phyloP scores from a whole-genome alignment of 176 grass and related monocot species.

The Phoenix roebelenii region DNA sequence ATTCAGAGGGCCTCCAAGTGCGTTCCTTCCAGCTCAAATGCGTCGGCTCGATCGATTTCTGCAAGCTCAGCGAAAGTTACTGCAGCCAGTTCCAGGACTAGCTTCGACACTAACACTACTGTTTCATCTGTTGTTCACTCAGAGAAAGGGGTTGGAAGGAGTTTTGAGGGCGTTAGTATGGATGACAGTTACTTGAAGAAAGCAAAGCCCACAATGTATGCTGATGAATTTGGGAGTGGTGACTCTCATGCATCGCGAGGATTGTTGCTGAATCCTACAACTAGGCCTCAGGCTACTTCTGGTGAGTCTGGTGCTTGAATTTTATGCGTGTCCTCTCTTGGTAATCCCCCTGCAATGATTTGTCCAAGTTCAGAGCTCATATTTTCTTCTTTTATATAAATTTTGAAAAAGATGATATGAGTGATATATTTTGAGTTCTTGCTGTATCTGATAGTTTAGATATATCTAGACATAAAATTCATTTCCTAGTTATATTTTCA shows the following conservation, averaged over 20 bases:
- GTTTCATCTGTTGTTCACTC: constrained; percentile 26
- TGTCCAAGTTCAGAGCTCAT: too few relatives aligned
- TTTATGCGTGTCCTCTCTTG: too few relatives aligned
- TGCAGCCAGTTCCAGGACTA: constrained; percentile 12
- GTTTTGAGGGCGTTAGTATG: constrained; percentile 40
- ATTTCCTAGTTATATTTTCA: too few relatives aligned
- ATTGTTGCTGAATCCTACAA: constrained; percentile 5
- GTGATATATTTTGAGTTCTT: too few relatives aligned
- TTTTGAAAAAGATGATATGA: too few relatives aligned
- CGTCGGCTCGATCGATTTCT: constrained; percentile 29
- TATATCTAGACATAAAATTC: too few relatives aligned
- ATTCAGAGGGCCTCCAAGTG: constrained; percentile 72
- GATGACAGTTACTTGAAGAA: constrained; percentile 93
- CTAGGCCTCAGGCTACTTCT: constrained; percentile 3
- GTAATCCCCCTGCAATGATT: too few relatives aligned
- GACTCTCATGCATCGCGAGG: constrained; percentile 29
- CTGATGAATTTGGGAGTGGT: constrained; percentile 24
- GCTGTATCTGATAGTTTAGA: too few relatives aligned
- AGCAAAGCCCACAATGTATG: constrained; percentile 47
- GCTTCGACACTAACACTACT: background rate
- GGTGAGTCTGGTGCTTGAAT: constrained; percentile 11
- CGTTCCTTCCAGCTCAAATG: constrained; percentile 49
- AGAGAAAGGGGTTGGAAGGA: constrained; percentile 22
- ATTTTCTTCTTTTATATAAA: too few relatives aligned
- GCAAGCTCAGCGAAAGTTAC: background rate